Percentiles rank a stretch among this genome's conserved stretches.
phyloP scores from a whole-genome alignment of 164 flowering plant genomes.

The grape (Vitis vinifera) region DNA sequence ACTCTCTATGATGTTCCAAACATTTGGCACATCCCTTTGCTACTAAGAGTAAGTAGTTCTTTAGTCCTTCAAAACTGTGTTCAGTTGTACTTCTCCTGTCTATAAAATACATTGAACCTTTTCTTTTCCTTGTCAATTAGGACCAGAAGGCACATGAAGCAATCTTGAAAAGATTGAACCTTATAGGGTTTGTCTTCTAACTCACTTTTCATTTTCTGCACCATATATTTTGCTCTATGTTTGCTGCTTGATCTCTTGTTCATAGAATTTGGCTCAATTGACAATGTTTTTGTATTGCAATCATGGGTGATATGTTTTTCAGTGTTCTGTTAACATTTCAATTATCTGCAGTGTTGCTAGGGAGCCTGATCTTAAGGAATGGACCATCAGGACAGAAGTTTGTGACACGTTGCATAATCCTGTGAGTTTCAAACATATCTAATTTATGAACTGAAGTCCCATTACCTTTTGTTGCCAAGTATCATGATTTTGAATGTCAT shows the following conservation, averaged over 20 bases:
- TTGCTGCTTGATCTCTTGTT: too few species aligned
- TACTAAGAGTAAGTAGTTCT: conserved; percentile 61
- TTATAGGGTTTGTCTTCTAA: conserved; percentile 58
- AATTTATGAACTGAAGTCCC: not conserved
- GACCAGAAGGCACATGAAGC: conserved; percentile 96
- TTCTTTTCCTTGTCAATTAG: conserved; percentile 27
- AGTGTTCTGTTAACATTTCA: too few species aligned
- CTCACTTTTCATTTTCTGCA: conserved; percentile 2
- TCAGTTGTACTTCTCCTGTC: too few species aligned
- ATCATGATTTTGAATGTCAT: not conserved
- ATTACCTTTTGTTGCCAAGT: not conserved
- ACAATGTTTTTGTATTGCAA: too few species aligned
- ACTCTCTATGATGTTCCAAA: conserved; percentile 83
- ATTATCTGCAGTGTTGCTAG: conserved; percentile 43
- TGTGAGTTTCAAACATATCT: conserved; percentile 38
- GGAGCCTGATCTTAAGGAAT: conserved; percentile 66
- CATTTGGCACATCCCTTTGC: conserved; percentile 86
- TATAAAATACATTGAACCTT: too few species aligned
- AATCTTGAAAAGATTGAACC: conserved; percentile 75
- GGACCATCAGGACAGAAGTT: conserved; percentile 73
- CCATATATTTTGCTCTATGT: not conserved
- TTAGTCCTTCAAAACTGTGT: not conserved
- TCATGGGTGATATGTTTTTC: too few species aligned
- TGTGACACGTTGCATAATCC: conserved; percentile 63
- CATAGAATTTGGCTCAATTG: too few species aligned